phyloP scores from a whole-genome alignment of 2,329 filamentous ascomycete genomes.

The Exophiala spinifera region DNA sequence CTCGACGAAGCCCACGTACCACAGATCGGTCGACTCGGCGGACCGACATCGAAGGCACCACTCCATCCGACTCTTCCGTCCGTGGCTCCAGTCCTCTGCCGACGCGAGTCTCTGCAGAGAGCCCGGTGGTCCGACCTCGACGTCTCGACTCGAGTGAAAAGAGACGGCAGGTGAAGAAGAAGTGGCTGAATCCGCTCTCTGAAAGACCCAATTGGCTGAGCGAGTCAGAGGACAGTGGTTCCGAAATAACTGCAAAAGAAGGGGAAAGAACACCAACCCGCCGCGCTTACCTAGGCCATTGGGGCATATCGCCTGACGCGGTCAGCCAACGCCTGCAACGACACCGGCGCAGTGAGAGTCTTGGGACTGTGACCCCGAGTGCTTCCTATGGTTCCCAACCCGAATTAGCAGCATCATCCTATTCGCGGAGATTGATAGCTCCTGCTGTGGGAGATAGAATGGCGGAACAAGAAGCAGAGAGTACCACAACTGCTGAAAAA shows the following conservation, averaged over 20 bases:
- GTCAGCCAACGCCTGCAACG: neutral
- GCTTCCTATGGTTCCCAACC: constrained; percentile 26
- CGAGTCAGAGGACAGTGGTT: constrained; percentile 65
- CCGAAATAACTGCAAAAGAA: constrained; percentile 64
- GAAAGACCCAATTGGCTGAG: constrained; percentile 81
- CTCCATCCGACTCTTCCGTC: constrained; percentile 14
- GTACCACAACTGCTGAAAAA: constrained; percentile 1
- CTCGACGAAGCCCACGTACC: constrained; percentile 40
- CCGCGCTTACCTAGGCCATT: constrained; percentile 16
- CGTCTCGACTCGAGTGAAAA: neutral
- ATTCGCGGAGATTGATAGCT: constrained; percentile 3
- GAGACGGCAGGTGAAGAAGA: constrained; percentile 3
- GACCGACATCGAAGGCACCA: constrained; percentile 42
- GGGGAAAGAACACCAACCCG: constrained; percentile 23
- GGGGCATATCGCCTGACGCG: constrained; percentile 15
- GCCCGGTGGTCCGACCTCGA: neutral
- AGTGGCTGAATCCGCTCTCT: constrained; percentile 35
- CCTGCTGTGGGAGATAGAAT: constrained; percentile 7
- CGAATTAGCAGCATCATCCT: constrained; percentile 7
- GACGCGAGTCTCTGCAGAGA: constrained; percentile 1
- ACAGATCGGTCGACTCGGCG: constrained; percentile 37
- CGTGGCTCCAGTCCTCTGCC: neutral
- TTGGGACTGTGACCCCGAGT: constrained; percentile 28
- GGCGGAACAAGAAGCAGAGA: constrained; percentile 8
- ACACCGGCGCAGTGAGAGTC: constrained; percentile 21